Conservation (phyloP, 257 asterid species). For the Nemophila menziesii region DNA sequence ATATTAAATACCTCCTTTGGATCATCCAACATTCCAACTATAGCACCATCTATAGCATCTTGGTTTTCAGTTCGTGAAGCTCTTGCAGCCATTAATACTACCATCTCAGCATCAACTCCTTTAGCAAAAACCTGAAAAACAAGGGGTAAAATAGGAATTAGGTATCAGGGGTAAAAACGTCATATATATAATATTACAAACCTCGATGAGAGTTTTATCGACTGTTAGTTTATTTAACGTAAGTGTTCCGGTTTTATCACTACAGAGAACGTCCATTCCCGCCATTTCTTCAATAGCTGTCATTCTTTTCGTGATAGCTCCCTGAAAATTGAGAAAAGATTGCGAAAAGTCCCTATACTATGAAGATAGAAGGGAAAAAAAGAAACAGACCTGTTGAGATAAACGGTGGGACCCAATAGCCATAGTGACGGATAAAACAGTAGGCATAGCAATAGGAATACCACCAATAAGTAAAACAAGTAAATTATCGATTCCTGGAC, state of each 20-base stretch:
- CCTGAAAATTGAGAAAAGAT: conserved; percentile 33
- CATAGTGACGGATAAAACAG: conserved; percentile 96
- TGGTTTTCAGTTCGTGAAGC: conserved; percentile 94
- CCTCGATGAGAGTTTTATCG: conserved; percentile 94
- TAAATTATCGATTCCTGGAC: conserved; percentile 97
- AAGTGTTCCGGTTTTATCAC: conserved; percentile 92
- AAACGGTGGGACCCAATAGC: conserved; percentile 97
- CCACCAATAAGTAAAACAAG: conserved; percentile 97
- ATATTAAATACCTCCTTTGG: conserved; percentile 69
- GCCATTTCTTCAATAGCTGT: conserved; percentile 99
- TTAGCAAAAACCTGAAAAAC: conserved; percentile 63
- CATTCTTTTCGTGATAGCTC: conserved; percentile 98
- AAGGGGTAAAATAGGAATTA: not conserved
- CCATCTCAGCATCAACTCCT: conserved; percentile 84
- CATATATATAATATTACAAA: conserved; percentile 9
- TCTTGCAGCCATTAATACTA: conserved; percentile 95
- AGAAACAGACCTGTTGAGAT: conserved; percentile 70
- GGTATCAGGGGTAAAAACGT: conserved; percentile 1
- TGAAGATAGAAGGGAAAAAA: conserved; percentile 2
- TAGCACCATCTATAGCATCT: conserved; percentile 93
- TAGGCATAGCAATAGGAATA: conserved; percentile 98
- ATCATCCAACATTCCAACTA: conserved; percentile 93
- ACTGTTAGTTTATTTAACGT: conserved; percentile 93
- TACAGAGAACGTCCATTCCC: conserved; percentile 98
- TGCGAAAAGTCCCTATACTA: not conserved